Percentiles rank a stretch among this genome's conserved stretches.
Conservation (phyloP, 768 basidiomycete species). For the Leccinum uliginosum region DNA sequence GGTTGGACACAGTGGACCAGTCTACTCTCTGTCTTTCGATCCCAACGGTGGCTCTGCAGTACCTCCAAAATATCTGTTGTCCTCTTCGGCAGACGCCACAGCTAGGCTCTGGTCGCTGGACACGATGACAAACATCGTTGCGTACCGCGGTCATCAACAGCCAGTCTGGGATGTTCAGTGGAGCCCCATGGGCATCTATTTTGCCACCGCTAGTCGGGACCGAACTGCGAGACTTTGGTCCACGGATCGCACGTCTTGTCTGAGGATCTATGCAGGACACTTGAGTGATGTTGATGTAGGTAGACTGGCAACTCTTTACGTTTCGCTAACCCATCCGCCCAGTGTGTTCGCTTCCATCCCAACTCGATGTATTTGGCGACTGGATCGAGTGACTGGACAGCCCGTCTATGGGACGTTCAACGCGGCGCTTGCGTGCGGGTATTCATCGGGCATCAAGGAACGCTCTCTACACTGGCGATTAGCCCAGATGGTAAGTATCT, state of each 20-base stretch:
- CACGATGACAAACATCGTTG: slow-evolving; percentile 89
- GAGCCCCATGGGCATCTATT: slow-evolving; percentile 98
- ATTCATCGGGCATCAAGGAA: slow-evolving; percentile 92
- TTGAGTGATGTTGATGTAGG: slow-evolving; percentile 95
- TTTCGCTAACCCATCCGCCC: slow-evolving; percentile 4
- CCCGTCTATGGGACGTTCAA: slow-evolving; percentile 98
- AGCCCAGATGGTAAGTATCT: slow-evolving; percentile 94
- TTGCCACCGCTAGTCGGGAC: slow-evolving; percentile 93
- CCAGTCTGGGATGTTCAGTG: slow-evolving; percentile 99
- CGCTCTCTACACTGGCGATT: slow-evolving; percentile 79
- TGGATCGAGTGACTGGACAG: slow-evolving; percentile 94
- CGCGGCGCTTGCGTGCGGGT: slow-evolving; percentile 90
- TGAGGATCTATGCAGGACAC: slow-evolving; percentile 94
- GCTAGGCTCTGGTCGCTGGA: slow-evolving; percentile 93
- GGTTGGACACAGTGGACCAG: slow-evolving; percentile 94
- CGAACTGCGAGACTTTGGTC: slow-evolving; percentile 95
- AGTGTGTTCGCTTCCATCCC: slow-evolving; percentile 97
- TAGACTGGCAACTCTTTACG: slow-evolving; percentile 9
- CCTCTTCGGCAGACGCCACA: slow-evolving; percentile 89
- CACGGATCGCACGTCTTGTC: slow-evolving; percentile 80
- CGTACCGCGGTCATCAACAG: slow-evolving; percentile 93
- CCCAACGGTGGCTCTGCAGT: slow-evolving; percentile 82
- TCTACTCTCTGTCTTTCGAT: slow-evolving; percentile 93
- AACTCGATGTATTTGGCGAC: slow-evolving; percentile 97
- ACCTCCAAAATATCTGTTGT: slow-evolving; percentile 84